A percentile compares a stretch with the other conserved stretches of the same genome.
phyloP scores from a whole-genome alignment of 441 rosid species.

The Macaranga tanarius region DNA sequence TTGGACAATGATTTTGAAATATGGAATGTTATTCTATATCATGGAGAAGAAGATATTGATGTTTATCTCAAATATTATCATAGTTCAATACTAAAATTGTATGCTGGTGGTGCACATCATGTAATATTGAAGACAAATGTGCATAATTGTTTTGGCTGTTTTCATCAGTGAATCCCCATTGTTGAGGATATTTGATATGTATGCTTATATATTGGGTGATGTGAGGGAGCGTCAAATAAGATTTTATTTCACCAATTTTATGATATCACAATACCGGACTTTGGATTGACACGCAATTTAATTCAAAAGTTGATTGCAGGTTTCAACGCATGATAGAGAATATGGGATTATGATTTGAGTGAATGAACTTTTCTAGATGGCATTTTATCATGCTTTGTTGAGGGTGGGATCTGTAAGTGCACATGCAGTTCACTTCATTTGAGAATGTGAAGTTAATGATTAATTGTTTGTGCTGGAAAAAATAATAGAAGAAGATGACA shows the following conservation, averaged over 20 bases:
- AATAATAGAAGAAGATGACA: background rate
- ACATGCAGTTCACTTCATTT: background rate
- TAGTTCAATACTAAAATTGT: background rate
- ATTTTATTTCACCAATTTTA: background rate
- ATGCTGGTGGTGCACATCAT: background rate
- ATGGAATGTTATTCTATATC: background rate
- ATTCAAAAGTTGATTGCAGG: background rate
- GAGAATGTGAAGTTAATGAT: background rate
- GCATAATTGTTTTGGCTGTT: background rate
- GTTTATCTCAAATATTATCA: background rate
- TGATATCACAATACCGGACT: background rate
- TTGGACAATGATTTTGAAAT: background rate
- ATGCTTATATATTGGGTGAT: background rate
- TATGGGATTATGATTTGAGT: background rate
- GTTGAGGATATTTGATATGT: background rate
- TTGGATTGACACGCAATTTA: background rate
- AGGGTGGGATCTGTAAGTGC: background rate
- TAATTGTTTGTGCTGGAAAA: background rate
- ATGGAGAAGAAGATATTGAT: background rate
- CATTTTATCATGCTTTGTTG: constrained; percentile 1
- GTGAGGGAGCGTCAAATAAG: background rate
- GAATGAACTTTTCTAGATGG: background rate
- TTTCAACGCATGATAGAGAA: too few species aligned
- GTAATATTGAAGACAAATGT: background rate
- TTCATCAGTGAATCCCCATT: background rate